Base-by-base conservation (phyloP, 805 yeast species). In the Myxozyma kluyveri region DNA sequence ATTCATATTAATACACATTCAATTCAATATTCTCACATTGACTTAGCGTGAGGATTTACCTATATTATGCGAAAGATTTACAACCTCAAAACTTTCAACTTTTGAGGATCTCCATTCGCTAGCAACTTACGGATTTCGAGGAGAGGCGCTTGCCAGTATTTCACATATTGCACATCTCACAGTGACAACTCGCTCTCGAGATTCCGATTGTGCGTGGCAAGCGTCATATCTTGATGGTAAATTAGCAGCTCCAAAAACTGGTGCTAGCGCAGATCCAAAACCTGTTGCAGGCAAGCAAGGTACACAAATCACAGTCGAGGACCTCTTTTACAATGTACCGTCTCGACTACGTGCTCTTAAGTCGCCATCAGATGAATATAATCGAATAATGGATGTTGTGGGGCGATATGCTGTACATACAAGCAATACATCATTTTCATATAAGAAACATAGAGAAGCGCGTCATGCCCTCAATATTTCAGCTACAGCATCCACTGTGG, bases 91-190 rank as follows among this genome's bases (percentile, higher is more conserved):
- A 67, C 69, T 93, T 22, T 56, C 69, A 0, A 74, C 70, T 6
- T 91, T 86, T 65, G 91, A 86, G 45, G 99, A 93, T 66, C 75
- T 93, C 52, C 72, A 73, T 45, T 67, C 75, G 3, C 79, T 93
- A 22, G 72, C 78, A 21, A 90, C 98, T 0, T 88, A 88, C 67
- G 99, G 99, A 3, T 93, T 93, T 66, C 75, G 99, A 49, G 99
- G 99, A 14, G 99, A 93, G 68, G 99, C 99, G 0, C 72, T 93
- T 44, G 96, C 98, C 1, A 83, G 93, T 65, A 90, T 93, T 5
- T 88, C 96, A 0, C 96, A 91, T 64, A 84, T 93, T 19, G 77
- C 97, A 0, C 84, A 89, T 52, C 71, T 93, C 1, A 76, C 88
- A 0, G 95, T 93, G 4, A 76, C 83, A 1, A 87, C 97, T 0